phyloP scores from a whole-genome alignment of 768 basidiomycete genomes.

The Boletus tomentosulus region DNA sequence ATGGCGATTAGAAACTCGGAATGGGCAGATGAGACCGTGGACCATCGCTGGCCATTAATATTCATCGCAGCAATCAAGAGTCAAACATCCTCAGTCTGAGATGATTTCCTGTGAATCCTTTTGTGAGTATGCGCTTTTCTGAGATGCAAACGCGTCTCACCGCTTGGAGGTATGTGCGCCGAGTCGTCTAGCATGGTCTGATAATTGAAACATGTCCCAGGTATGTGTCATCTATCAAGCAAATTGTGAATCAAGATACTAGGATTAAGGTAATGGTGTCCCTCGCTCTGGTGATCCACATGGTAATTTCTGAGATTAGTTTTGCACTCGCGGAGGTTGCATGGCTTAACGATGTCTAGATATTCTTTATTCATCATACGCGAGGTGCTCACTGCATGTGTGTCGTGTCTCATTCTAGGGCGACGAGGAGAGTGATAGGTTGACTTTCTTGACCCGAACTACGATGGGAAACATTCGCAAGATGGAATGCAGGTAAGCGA shows the following conservation, averaged over 20 bases:
- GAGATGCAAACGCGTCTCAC: too few species aligned
- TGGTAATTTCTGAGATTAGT: background rate
- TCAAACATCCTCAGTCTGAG: background rate
- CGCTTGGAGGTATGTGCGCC: too few species aligned
- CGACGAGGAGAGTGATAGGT: background rate
- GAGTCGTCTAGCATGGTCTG: background rate
- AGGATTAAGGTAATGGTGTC: background rate
- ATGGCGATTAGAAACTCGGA: background rate
- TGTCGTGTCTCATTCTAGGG: background rate
- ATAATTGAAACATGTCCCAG: background rate
- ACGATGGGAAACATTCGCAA: background rate
- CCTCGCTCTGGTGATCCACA: background rate
- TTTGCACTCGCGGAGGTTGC: background rate
- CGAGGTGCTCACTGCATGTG: background rate
- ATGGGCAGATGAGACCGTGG: too few species aligned
- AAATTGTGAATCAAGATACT: too few species aligned
- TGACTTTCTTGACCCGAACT: background rate
- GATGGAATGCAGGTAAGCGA: conserved; percentile 6
- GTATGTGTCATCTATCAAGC: too few species aligned
- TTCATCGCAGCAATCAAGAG: too few species aligned
- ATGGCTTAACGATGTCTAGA: background rate
- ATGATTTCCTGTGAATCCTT: too few species aligned
- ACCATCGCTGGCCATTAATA: background rate
- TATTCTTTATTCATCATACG: background rate
- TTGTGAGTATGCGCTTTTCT: too few species aligned